These are phyloP conservation scores for Geopyxis carbonaria DNA, from an alignment of 495 filamentous ascomycete genomes.

Conservation along the genomic window DNA sequence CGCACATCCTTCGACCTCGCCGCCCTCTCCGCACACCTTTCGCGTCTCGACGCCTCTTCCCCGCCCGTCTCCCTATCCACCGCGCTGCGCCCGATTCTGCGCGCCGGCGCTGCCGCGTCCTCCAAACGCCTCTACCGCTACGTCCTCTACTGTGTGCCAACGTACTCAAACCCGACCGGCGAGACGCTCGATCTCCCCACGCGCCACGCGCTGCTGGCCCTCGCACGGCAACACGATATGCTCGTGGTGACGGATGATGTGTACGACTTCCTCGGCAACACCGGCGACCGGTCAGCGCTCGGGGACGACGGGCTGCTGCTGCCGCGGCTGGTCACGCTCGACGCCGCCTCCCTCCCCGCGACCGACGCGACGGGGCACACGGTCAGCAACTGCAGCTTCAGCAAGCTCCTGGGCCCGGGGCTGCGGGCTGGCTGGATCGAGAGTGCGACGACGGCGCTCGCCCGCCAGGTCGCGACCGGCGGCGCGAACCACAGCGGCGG, in stretches of 20 bases:
- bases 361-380: conserved; percentile 48
- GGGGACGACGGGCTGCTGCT: conserved; percentile 29
- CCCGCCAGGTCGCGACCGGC: conserved; percentile 11
- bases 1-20: conserved; percentile 11
- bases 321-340: conserved; percentile 62
- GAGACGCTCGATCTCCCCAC: conserved; percentile 50
- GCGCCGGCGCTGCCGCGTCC: conserved; percentile 26
- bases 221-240: conserved; percentile 59
- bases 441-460: conserved; percentile 13
- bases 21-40: conserved; percentile 6
- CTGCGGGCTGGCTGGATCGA: conserved; percentile 71
- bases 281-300: conserved; percentile 41
- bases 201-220: conserved; percentile 41
- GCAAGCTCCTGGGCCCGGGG: conserved; percentile 69
- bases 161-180: conserved; percentile 64
- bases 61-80: conserved; percentile 12
- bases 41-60: conserved; percentile 5
- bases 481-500: conserved; percentile 23
- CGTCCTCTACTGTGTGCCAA: conserved; percentile 68
- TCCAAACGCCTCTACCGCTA: conserved; percentile 48
- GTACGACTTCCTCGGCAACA: conserved; percentile 53
- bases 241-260: conserved; percentile 76
- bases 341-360: conserved; percentile 40
- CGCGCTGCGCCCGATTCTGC: conserved; percentile 23
- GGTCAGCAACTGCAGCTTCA: conserved; percentile 67